A percentile compares a stretch with the other conserved stretches of the same genome.
Evolutionary conservation across 768 basidiomycete species (phyloP).

Genomic region (Rhizopogon vinicolor): DNA sequence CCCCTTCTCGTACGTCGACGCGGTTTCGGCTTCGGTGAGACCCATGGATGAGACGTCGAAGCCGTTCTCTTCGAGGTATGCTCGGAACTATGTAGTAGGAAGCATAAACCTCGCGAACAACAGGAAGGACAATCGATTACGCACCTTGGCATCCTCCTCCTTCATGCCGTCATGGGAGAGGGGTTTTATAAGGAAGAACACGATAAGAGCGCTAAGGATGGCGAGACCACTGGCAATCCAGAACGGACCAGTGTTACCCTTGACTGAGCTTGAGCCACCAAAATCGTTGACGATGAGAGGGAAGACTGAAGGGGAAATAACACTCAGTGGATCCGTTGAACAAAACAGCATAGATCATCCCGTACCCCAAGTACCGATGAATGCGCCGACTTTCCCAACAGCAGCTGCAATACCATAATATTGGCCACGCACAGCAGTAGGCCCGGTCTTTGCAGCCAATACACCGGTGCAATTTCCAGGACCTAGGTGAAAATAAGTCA

Average conservation of each 20-base stretch:
- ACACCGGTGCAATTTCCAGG: slow-evolving; percentile 87
- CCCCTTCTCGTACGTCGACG: slow-evolving; percentile 12
- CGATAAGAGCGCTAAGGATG: slow-evolving; percentile 68
- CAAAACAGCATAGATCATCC: slow-evolving; percentile 2
- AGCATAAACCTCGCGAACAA: neutral
- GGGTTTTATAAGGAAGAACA: slow-evolving; percentile 70
- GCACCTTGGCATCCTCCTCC: slow-evolving; percentile 63
- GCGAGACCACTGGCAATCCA: slow-evolving; percentile 87
- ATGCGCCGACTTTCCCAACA: slow-evolving; percentile 80
- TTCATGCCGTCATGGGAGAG: slow-evolving; percentile 75
- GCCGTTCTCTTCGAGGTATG: slow-evolving; percentile 73
- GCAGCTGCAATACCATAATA: slow-evolving; percentile 87
- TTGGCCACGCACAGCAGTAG: slow-evolving; percentile 82
- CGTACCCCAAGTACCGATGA: slow-evolving; percentile 77
- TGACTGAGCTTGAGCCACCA: slow-evolving; percentile 44
- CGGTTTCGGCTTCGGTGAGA: slow-evolving; percentile 25
- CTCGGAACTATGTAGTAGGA: slow-evolving; percentile 57
- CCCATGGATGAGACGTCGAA: slow-evolving; percentile 80
- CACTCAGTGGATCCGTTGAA: neutral
- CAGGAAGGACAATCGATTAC: slow-evolving; percentile 16
- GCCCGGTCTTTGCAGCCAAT: slow-evolving; percentile 79
- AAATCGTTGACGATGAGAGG: slow-evolving; percentile 65
- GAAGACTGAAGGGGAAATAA: slow-evolving; percentile 41
- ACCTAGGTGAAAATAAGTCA: slow-evolving; percentile 29
- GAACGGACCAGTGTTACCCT: slow-evolving; percentile 82